Evolutionary conservation across 2,329 filamentous ascomycete species (phyloP).

Genomic region (Alternaria incomplexa): DNA sequence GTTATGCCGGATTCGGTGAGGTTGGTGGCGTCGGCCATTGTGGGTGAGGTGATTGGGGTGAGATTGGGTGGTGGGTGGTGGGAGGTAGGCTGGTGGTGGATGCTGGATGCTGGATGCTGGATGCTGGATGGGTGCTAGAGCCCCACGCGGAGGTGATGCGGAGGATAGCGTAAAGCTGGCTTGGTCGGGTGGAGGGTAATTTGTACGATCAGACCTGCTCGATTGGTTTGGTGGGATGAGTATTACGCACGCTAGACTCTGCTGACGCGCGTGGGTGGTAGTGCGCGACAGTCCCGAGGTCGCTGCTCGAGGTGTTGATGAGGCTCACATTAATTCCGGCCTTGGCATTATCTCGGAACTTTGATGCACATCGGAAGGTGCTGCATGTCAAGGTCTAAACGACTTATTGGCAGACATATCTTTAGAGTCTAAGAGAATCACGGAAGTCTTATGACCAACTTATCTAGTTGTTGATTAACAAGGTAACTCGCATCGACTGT

Average conservation of each 20-base stretch:
- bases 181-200: too few species aligned
- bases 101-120: neutral
- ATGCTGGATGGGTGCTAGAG: conserved; percentile 3
- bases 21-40: conserved; percentile 42
- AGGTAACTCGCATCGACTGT: too few species aligned
- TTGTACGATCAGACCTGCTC: too few species aligned
- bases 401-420: neutral
- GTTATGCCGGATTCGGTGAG: conserved; percentile 77
- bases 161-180: neutral
- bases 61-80: neutral
- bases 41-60: neutral
- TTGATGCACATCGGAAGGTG: neutral
- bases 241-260: too few species aligned
- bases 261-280: neutral
- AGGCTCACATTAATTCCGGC: conserved; percentile 22
- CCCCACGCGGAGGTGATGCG: conserved; percentile 19
- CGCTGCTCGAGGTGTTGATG: conserved; percentile 18
- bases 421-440: neutral
- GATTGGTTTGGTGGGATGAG: too few species aligned
- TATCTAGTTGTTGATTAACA: neutral
- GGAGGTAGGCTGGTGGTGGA: neutral
- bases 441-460: too few species aligned
- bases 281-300: conserved; percentile 14
- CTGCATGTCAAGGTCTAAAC: neutral
- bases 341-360: conserved; percentile 22